Evolutionary conservation across 1,139 yeast genomes (phyloP), one percentile per base, ranked within the genome.

Genomic region (Blastobotrys capitulatus): DNA sequence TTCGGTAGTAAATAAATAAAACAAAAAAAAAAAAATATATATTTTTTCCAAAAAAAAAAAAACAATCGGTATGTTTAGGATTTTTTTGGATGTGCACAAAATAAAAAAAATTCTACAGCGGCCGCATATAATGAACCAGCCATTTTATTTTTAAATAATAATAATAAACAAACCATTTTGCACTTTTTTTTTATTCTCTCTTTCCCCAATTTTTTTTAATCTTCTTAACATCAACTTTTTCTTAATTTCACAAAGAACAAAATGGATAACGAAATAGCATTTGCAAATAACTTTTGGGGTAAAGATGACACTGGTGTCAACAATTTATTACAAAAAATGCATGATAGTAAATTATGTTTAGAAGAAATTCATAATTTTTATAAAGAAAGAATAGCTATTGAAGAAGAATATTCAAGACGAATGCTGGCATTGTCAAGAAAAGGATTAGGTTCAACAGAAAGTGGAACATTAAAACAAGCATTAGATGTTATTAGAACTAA

Each of bases 331-430:
- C 72, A 69, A 52, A 73, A 78, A 52, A 72, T 79, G 68, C 73
- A 73, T 57, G 74, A 76, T 49, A 74, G 79, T n/a, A 72, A 72
- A 39, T 71, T 66, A 39, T 73, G 78, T 1, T 67, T 74, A 52
- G 78, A 75, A 38, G 79, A 75, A 49, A 55, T 77, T 15, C 62
- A 66, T 39, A 48, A 55, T 1, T 75, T 70, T 54, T 74, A 72
- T 61, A 71, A 66, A 47, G 80, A 76, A 51, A 64, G 75, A 42
- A 70, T 78, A 2, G 70, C 75, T 8, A 76, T 88, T 38, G 96
- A 88, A 60, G 84, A 80, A 54, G 96, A 88, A 19, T 86, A 86
- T 61, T 70, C 81, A 43, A 75, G 78, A 53, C 74, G 73, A 54
- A 64, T 84, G 54, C 73, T 69, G 76, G 65, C 70, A 26, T 68